These are phyloP conservation scores for Populus trichocarpa DNA, from an alignment of 441 rosid species.

Conservation along the genomic window DNA sequence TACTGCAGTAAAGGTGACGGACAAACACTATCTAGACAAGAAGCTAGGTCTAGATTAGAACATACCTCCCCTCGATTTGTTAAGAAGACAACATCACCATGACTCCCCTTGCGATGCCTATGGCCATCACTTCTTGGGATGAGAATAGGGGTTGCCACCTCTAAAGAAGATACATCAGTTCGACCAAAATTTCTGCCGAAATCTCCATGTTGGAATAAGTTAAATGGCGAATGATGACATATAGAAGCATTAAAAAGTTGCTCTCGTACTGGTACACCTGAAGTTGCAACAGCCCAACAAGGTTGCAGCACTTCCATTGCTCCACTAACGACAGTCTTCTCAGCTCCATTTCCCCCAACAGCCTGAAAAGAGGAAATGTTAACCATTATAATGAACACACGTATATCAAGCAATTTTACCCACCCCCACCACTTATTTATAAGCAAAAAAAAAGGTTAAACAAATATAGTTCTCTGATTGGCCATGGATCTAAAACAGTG, in stretches of 20 bases:
- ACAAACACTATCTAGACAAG: not conserved
- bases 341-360: slow-evolving; percentile 95
- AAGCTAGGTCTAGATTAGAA: not conserved
- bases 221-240: slow-evolving; percentile 85
- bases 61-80: slow-evolving; percentile 98
- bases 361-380: slow-evolving; percentile 48
- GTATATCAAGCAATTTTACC: not conserved
- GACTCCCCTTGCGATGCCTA: slow-evolving; percentile 81
- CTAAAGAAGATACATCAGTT: slow-evolving; percentile 60
- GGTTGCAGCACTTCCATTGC: slow-evolving; percentile 94
- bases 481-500: not conserved
- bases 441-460: not conserved
- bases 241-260: slow-evolving; percentile 96
- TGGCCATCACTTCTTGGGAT: slow-evolving; percentile 83
- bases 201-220: slow-evolving; percentile 83
- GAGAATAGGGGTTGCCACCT: slow-evolving; percentile 96
- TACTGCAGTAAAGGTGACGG: not conserved
- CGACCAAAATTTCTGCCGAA: slow-evolving; percentile 66
- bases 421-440: not conserved
- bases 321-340: slow-evolving; percentile 89
- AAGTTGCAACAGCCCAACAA: slow-evolving; percentile 99
- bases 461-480: not conserved
- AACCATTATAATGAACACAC: slow-evolving; percentile 11
- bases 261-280: slow-evolving; percentile 92
- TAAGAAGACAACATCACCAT: slow-evolving; percentile 92